These are phyloP conservation scores for Glebionis coronaria DNA, from an alignment of 129 eudicot genomes.

Conservation along the genomic window DNA sequence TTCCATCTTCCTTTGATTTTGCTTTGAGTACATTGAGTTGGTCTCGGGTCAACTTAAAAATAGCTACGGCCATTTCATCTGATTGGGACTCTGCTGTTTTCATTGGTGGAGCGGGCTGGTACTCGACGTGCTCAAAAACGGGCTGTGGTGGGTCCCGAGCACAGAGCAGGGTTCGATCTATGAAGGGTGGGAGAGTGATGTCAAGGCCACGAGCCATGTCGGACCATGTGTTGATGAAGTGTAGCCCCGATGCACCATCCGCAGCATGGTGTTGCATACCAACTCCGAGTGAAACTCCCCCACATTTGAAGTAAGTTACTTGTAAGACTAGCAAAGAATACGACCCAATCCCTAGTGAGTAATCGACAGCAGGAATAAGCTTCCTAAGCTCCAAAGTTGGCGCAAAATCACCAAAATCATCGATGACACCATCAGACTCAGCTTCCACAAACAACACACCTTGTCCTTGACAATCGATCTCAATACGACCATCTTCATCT, in stretches of 20 bases:
- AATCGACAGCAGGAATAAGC: background rate
- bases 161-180: constrained; percentile 14
- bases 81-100: background rate
- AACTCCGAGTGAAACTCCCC: constrained; percentile 21
- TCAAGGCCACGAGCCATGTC: constrained; percentile 26
- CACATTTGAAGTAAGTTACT: constrained; percentile 21
- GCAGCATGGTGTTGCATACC: constrained; percentile 16
- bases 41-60: constrained; percentile 13
- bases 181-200: constrained; percentile 21
- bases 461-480: constrained; percentile 18
- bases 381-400: background rate
- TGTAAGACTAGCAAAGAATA: background rate
- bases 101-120: constrained; percentile 7
- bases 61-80: constrained; percentile 1
- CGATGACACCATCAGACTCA: background rate
- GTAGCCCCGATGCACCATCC: constrained; percentile 11
- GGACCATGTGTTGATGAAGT: constrained; percentile 23
- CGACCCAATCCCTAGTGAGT: background rate
- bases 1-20: constrained; percentile 18
- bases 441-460: constrained; percentile 16
- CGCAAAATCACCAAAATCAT: constrained; percentile 10
- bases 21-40: constrained; percentile 10
- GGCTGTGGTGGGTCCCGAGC: constrained; percentile 22
- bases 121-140: constrained; percentile 7
- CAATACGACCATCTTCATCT: constrained; percentile 3